Evolutionary conservation across 768 basidiomycete species (phyloP).

Genomic region (Boletus rubroflammeus): DNA sequence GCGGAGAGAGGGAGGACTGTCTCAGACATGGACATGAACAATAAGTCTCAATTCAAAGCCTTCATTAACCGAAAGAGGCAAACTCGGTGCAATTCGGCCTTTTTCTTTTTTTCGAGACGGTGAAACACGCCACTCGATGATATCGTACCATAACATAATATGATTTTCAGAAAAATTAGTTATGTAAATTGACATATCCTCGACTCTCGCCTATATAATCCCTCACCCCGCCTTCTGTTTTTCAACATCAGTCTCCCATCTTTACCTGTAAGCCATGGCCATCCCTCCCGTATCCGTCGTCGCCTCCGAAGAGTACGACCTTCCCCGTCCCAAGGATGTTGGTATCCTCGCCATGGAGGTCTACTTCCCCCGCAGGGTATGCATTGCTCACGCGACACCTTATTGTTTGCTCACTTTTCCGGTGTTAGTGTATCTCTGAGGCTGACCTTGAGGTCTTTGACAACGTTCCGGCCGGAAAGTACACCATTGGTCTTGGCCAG

Average conservation of each 20-base stretch:
- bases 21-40: background rate
- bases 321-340: slow-evolving; percentile 80
- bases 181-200: slow-evolving; percentile 23
- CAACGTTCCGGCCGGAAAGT: slow-evolving; percentile 92
- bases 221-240: background rate
- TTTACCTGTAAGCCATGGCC: slow-evolving; percentile 18
- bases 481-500: slow-evolving; percentile 98
- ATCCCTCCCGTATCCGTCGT: slow-evolving; percentile 14
- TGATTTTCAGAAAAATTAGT: slow-evolving; percentile 18
- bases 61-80: background rate
- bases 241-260: background rate
- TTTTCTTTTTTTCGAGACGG: slow-evolving; percentile 1
- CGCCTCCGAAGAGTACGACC: slow-evolving; percentile 12
- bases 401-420: slow-evolving; percentile 3
- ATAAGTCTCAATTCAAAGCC: background rate
- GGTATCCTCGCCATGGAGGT: slow-evolving; percentile 92
- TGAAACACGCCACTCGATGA: slow-evolving; percentile 28
- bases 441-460: slow-evolving; percentile 92
- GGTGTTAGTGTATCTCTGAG: slow-evolving; percentile 84
- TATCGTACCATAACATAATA: slow-evolving; percentile 30
- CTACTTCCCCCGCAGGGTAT: slow-evolving; percentile 89
- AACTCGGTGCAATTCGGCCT: background rate
- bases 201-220: slow-evolving; percentile 22
- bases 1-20: background rate
- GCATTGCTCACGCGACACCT: slow-evolving; percentile 30